Evolutionary conservation across 1,139 yeast species (phyloP).

Genomic region (Protomyces arabidopsidicola): DNA sequence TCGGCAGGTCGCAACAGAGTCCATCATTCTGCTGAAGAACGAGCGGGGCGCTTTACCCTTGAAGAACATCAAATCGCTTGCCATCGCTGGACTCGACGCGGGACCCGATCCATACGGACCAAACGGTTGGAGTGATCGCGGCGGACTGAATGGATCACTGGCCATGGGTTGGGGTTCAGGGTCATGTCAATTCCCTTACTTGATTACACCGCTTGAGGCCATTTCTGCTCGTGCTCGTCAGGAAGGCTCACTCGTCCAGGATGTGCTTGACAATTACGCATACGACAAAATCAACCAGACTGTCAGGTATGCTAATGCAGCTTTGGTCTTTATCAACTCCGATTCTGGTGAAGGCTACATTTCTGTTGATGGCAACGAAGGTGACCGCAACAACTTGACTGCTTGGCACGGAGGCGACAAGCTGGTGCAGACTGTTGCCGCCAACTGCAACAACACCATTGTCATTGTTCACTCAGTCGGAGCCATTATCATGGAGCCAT

Average conservation of each 20-base stretch:
- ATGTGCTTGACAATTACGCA: slow-evolving; percentile 43
- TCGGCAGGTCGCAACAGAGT: slow-evolving; percentile 54
- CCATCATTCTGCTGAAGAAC: slow-evolving; percentile 54
- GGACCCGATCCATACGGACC: slow-evolving; percentile 41
- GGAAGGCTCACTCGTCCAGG: slow-evolving; percentile 33
- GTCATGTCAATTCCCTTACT: slow-evolving; percentile 52
- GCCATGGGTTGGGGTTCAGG: slow-evolving; percentile 48
- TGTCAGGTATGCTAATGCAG: slow-evolving; percentile 40
- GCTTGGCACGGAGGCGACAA: slow-evolving; percentile 61
- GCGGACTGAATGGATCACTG: slow-evolving; percentile 38
- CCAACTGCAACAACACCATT: slow-evolving; percentile 51
- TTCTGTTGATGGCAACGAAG: slow-evolving; percentile 53
- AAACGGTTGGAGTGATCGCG: slow-evolving; percentile 40
- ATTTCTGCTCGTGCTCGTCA: slow-evolving; percentile 34
- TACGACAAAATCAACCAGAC: slow-evolving; percentile 50
- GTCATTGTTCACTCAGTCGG: slow-evolving; percentile 58
- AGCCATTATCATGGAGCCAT: slow-evolving; percentile 55
- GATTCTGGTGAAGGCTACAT: slow-evolving; percentile 59
- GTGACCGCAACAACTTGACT: slow-evolving; percentile 55
- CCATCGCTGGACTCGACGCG: slow-evolving; percentile 44
- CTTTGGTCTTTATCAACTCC: slow-evolving; percentile 46
- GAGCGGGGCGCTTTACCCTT: slow-evolving; percentile 52
- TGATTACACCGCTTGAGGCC: slow-evolving; percentile 49
- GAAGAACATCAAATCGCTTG: slow-evolving; percentile 46
- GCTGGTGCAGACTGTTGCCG: slow-evolving; percentile 49